Conservation (phyloP, 1,139 yeast genomes). For the Sugiyamaella novakii region DNA sequence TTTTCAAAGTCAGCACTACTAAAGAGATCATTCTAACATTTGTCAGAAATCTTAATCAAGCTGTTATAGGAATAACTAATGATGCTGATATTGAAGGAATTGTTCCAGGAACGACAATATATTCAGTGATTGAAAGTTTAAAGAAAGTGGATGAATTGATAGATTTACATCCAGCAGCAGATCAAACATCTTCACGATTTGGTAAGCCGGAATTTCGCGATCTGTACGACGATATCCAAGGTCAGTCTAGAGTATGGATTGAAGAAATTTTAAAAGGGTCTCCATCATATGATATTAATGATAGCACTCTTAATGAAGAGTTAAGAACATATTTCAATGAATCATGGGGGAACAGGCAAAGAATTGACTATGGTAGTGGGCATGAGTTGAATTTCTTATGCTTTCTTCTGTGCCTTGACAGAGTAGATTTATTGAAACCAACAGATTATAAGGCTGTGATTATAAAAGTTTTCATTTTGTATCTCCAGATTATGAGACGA, state of each 20-base stretch:
- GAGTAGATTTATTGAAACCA: constrained; percentile 45
- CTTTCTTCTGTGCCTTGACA: constrained; percentile 60
- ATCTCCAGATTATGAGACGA: constrained; percentile 50
- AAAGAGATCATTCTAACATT: constrained; percentile 57
- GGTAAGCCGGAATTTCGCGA: constrained; percentile 89
- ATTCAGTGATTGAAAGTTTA: constrained; percentile 47
- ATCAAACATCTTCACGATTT: constrained; percentile 72
- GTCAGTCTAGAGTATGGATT: constrained; percentile 40
- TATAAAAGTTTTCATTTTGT: constrained; percentile 62
- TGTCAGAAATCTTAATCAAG: constrained; percentile 58
- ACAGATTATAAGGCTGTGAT: constrained; percentile 54
- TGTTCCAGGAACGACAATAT: constrained; percentile 36
- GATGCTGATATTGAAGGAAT: constrained; percentile 31
- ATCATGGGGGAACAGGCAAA: constrained; percentile 79
- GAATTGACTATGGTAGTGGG: constrained; percentile 97
- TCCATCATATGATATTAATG: constrained; percentile 24
- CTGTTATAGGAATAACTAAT: constrained; percentile 63
- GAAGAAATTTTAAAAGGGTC: constrained; percentile 23
- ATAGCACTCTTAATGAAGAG: constrained; percentile 40
- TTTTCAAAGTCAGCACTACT: constrained; percentile 61
- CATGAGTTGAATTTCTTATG: constrained; percentile 88
- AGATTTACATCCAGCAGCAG: constrained; percentile 67
- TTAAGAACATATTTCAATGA: constrained; percentile 58
- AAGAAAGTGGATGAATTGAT: constrained; percentile 51
- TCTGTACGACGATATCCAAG: constrained; percentile 69